Evolutionary conservation across 148 eudicot species (phyloP).

Genomic region (Rhododendron kiyosumense): DNA sequence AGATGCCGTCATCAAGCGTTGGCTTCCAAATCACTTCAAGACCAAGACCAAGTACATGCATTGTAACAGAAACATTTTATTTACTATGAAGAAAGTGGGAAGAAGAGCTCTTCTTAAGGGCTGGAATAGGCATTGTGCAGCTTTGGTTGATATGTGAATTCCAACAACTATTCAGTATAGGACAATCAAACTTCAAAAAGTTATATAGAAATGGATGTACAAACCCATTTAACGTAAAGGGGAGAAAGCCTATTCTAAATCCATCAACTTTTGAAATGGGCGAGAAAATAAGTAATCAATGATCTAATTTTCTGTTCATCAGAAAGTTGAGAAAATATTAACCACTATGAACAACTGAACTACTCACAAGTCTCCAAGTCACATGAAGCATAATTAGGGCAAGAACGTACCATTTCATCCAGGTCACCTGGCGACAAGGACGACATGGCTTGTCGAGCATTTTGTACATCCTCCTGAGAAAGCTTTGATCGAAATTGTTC

Average conservation of each 20-base stretch:
- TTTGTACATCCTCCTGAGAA: conserved; percentile 84
- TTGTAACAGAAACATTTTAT: background rate
- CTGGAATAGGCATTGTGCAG: background rate
- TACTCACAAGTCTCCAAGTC: background rate
- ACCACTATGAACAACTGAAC: background rate
- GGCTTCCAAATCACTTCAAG: background rate
- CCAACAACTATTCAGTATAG: no score
- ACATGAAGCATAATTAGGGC: background rate
- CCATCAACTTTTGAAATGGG: background rate
- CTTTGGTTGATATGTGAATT: no score
- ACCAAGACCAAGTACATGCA: background rate
- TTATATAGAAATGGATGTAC: background rate
- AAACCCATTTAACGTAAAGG: background rate
- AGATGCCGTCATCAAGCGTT: background rate
- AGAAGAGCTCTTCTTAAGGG: background rate
- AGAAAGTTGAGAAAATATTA: background rate
- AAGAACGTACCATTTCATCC: conserved; percentile 74
- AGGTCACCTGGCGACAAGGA: conserved; percentile 78
- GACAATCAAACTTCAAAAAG: no score
- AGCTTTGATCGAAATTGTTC: conserved; percentile 90
- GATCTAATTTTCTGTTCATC: background rate
- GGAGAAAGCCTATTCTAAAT: background rate
- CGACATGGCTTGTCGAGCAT: conserved; percentile 94
- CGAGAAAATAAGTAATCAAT: background rate
- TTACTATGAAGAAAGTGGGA: background rate